phyloP scores from a whole-genome alignment of 805 yeast species.

The Priceomyces carsonii region DNA sequence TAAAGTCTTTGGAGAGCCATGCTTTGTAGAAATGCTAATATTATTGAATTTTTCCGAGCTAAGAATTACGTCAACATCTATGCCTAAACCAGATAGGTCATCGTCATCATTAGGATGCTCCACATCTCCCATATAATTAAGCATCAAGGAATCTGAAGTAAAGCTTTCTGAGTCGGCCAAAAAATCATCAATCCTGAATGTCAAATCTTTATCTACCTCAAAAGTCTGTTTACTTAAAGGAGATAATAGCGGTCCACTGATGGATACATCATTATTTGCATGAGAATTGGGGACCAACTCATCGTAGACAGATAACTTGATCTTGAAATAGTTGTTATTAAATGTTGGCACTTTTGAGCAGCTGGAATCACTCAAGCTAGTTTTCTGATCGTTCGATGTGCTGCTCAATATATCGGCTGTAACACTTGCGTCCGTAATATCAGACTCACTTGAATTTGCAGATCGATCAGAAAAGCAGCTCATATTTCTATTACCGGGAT shows the following conservation, averaged over 20 bases:
- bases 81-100: slow-evolving; percentile 41
- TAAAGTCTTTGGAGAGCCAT: slow-evolving; percentile 1
- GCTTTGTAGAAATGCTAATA: slow-evolving; percentile 15
- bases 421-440: slow-evolving; percentile 11
- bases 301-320: slow-evolving; percentile 36
- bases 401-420: not conserved
- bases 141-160: slow-evolving; percentile 12
- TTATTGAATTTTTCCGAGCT: slow-evolving; percentile 40
- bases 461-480: slow-evolving; percentile 21
- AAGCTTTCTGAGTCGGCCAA: slow-evolving; percentile 25
- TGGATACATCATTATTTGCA: slow-evolving; percentile 25
- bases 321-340: slow-evolving; percentile 35
- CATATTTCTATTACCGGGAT: slow-evolving; percentile 5
- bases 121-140: slow-evolving; percentile 23
- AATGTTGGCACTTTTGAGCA: slow-evolving; percentile 32
- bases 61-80: slow-evolving; percentile 44
- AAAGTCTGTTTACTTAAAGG: not conserved
- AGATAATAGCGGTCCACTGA: too few species aligned
- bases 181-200: slow-evolving; percentile 39
- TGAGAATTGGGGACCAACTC: slow-evolving; percentile 23
- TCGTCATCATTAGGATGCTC: slow-evolving; percentile 37
- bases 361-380: slow-evolving; percentile 12
- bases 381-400: slow-evolving; percentile 1
- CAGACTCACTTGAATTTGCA: slow-evolving; percentile 24
- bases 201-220: slow-evolving; percentile 29